Evolutionary conservation across 306 rosid species (phyloP).

Genomic region (Cicer arietinum): DNA sequence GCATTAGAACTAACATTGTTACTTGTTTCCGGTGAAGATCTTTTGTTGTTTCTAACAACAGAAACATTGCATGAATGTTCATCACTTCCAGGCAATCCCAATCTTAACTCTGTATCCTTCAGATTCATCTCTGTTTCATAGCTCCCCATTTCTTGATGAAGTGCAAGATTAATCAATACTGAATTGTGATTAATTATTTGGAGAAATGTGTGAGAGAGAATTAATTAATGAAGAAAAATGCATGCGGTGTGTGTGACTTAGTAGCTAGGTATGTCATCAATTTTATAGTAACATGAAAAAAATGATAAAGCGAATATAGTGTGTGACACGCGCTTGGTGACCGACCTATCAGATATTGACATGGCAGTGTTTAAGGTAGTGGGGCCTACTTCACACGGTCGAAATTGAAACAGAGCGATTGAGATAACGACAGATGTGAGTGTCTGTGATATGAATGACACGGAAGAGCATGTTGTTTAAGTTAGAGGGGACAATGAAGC

Average conservation of each 20-base stretch:
- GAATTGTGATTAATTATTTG: neutral
- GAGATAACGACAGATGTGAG: slow-evolving; percentile 36
- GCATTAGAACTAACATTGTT: slow-evolving; percentile 18
- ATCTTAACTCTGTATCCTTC: slow-evolving; percentile 66
- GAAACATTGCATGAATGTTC: slow-evolving; percentile 39
- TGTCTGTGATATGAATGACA: slow-evolving; percentile 53
- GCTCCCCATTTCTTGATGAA: slow-evolving; percentile 20
- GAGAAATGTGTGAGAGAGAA: neutral
- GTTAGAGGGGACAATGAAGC: slow-evolving; percentile 51
- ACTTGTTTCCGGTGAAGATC: slow-evolving; percentile 51
- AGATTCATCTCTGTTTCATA: slow-evolving; percentile 53
- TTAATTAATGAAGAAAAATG: neutral
- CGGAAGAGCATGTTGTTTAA: slow-evolving; percentile 41
- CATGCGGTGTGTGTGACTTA: neutral
- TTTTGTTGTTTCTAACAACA: slow-evolving; percentile 56
- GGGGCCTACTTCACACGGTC: slow-evolving; percentile 29
- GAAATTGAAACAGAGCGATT: neutral
- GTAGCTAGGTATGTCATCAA: slow-evolving; percentile 19
- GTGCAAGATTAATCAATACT: neutral
- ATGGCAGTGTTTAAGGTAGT: neutral
- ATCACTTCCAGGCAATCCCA: slow-evolving; percentile 70
- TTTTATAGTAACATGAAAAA: slow-evolving; percentile 50
- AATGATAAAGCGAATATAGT: slow-evolving; percentile 23
- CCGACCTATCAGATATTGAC: slow-evolving; percentile 48
- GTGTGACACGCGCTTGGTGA: slow-evolving; percentile 50